Evolutionary conservation across 2,329 filamentous ascomycete genomes (phyloP), one percentile per base, ranked within the genome.

Genomic region (Neopestalotiopsis sp.): DNA sequence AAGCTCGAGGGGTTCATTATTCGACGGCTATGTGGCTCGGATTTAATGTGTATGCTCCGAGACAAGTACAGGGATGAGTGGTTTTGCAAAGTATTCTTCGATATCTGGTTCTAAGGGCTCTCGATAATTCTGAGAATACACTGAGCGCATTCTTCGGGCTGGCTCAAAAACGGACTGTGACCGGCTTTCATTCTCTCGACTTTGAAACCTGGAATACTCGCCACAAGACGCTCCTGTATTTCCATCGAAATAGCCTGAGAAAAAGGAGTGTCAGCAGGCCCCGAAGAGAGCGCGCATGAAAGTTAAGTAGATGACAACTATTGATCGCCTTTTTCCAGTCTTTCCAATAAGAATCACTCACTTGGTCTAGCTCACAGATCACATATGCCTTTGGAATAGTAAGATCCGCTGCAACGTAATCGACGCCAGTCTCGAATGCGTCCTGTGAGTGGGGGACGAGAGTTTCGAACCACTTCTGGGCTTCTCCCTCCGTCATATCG

Each of bases 371-470:
- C 58, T 71, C 72, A 40, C 64, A 70, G 4, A 74, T 38, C 4
- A 73, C 58, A 32, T 69, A 74, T 28, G 61, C 59, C 30, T 65
- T 71, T 6, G 71, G 71, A 20, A 74, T 68, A 45, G 65, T 70
- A 20, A 72, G 63, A 45, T 73, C 70, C 14, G 71, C 58, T 2
- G 69, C 66, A 34, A 68, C 65, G 49, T 69, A 73, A 12, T 69
- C 63, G n/a, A 67, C 66, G 20, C 69, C 67, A 4, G 60, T 69
- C 66, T 74, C 71, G 63, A 73, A 65, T 4, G 72, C 68, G 40
- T 72, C 71, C 62, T 73, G 71, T 1, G 72, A 72, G 24, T 70
- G 68, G 6, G 71, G 64, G 2, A 69, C 49, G 5, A 72, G 65
- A 1, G 65, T 57, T 14, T 70, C 34, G 61, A 68, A 71, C 34